Conservation (phyloP, 148 eudicot genomes). For the Persicaria tinctoria region DNA sequence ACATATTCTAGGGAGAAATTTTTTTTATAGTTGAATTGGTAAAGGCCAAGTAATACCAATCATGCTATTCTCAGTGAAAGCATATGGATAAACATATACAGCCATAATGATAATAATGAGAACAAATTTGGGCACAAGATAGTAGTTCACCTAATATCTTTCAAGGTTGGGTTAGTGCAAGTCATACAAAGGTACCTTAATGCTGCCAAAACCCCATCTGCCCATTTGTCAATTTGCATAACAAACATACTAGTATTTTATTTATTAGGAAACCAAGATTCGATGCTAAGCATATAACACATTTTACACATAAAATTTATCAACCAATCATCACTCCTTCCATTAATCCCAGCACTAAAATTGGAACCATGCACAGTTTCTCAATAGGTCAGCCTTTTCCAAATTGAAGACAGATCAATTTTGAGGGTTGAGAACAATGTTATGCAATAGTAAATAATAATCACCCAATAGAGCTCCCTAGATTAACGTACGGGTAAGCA, state of each 20-base stretch:
- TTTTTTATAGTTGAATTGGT: not conserved
- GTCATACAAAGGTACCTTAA: not conserved
- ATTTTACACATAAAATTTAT: not conserved
- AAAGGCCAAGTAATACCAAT: not conserved
- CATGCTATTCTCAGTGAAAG: not conserved
- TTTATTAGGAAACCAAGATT: not conserved
- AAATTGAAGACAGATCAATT: not conserved
- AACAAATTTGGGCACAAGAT: not conserved
- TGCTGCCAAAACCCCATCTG: not conserved
- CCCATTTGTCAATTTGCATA: not conserved
- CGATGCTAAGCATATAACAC: not conserved
- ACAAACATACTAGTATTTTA: not conserved
- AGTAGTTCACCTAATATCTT: conserved; percentile 2
- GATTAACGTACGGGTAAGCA: too few relatives aligned
- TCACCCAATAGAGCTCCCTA: too few relatives aligned
- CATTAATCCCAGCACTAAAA: not conserved
- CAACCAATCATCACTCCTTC: not conserved
- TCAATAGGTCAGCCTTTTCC: not conserved
- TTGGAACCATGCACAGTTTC: not conserved
- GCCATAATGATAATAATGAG: not conserved
- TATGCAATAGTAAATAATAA: not conserved
- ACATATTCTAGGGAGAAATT: not conserved
- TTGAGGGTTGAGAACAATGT: not conserved
- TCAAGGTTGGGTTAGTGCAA: not conserved
- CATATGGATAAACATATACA: not conserved